A percentile compares a stretch with the other conserved stretches of the same genome.
Evolutionary conservation across 257 asterid species (phyloP).

Genomic region (Cordia subcordata): DNA sequence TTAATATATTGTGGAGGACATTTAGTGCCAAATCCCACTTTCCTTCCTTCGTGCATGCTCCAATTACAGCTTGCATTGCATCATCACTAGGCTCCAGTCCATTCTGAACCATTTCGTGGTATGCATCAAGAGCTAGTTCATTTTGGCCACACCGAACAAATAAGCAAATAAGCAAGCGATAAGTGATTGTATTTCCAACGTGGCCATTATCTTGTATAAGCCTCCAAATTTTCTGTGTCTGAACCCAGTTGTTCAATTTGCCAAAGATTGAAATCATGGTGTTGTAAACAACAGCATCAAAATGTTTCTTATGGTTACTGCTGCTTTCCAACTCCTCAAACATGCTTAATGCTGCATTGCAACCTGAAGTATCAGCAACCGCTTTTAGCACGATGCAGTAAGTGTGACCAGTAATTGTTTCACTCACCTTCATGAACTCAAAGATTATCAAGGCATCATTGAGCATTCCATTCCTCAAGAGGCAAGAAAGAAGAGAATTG

Average conservation of each 20-base stretch:
- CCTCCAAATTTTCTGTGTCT: constrained; percentile 62
- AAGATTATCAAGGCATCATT: constrained; percentile 62
- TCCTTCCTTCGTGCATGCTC: constrained; percentile 88
- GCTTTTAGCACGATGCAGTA: constrained; percentile 77
- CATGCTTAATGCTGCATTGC: constrained; percentile 50
- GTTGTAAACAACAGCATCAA: constrained; percentile 71
- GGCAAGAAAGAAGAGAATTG: constrained; percentile 74
- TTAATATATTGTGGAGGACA: constrained; percentile 48
- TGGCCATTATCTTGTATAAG: constrained; percentile 37
- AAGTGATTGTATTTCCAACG: constrained; percentile 63
- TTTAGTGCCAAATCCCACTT: constrained; percentile 59
- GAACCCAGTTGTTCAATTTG: constrained; percentile 53
- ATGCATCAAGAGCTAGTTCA: constrained; percentile 87
- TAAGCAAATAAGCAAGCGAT: constrained; percentile 63
- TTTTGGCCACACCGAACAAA: constrained; percentile 75
- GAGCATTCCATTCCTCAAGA: constrained; percentile 56
- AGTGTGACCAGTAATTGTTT: constrained; percentile 55
- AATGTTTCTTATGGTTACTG: constrained; percentile 24
- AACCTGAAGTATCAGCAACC: constrained; percentile 46
- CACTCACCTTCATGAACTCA: constrained; percentile 47
- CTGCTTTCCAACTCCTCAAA: constrained; percentile 58
- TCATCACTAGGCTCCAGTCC: constrained; percentile 52
- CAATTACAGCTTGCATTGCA: constrained; percentile 79
- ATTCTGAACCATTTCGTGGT: constrained; percentile 66
- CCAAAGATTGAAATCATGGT: constrained; percentile 74